These are phyloP conservation scores for Cordyceps cateniannulata DNA, from an alignment of 2,329 filamentous ascomycete species.

Conservation along the genomic window DNA sequence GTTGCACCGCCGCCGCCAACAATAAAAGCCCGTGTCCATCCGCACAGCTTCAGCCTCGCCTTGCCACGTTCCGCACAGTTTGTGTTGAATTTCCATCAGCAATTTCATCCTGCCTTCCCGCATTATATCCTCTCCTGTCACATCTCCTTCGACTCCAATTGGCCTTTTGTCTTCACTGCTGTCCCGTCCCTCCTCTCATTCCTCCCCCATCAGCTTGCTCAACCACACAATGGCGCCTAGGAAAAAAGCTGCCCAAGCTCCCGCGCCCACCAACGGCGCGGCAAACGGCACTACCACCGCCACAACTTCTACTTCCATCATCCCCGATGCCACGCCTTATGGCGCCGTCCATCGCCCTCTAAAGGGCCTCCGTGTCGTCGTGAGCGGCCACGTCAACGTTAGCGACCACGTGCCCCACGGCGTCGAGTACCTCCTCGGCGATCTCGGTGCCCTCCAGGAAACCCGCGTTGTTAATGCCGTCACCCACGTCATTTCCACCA, in stretches of 20 bases:
- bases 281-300: not conserved
- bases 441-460: conserved; percentile 6
- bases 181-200: not conserved
- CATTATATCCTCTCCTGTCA: not conserved
- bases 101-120: not conserved
- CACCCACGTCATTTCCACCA: conserved; percentile 52
- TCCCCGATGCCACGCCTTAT: conserved; percentile 6
- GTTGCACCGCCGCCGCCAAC: not conserved
- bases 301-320: not conserved
- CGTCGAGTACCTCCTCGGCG: conserved; percentile 2
- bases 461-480: conserved; percentile 39
- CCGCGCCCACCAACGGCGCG: conserved; percentile 14
- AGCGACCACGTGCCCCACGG: conserved; percentile 37
- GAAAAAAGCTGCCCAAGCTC: conserved; percentile 9
- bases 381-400: conserved; percentile 55
- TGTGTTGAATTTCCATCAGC: not conserved
- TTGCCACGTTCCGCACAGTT: not conserved
- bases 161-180: not conserved
- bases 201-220: not conserved
- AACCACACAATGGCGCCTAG: conserved; percentile 3
- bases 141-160: not conserved
- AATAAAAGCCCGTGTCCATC: conserved; percentile 4
- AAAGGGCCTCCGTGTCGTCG: conserved; percentile 42
- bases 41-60: conserved; percentile 2
- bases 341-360: conserved; percentile 29